phyloP scores from a whole-genome alignment of 169 alveolate genomes.

The Sarcocystis neurona region DNA sequence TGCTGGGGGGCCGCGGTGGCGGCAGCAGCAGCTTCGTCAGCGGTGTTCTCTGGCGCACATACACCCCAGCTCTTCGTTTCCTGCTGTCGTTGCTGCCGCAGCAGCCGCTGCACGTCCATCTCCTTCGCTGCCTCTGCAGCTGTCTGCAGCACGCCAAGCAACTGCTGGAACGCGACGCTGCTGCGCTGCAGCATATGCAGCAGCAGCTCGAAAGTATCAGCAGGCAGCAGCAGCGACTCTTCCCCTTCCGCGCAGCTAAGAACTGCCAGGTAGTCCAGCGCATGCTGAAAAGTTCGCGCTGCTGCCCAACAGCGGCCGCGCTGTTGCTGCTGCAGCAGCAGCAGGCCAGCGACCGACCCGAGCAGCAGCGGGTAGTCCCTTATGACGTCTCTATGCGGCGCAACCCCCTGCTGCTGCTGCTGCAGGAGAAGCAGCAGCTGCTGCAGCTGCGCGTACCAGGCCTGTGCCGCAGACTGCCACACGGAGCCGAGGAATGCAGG shows the following conservation, averaged over 20 bases:
- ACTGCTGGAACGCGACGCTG: neutral
- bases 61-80: neutral
- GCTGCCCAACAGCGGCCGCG: slow-evolving; percentile 64
- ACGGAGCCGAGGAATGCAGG: slow-evolving; percentile 40
- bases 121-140: slow-evolving; percentile 50
- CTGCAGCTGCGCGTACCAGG: slow-evolving; percentile 62
- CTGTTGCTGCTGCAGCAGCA: slow-evolving; percentile 58
- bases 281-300: slow-evolving; percentile 34
- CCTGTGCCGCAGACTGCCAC: slow-evolving; percentile 60
- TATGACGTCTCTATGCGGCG: slow-evolving; percentile 47
- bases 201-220: slow-evolving; percentile 38
- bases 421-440: slow-evolving; percentile 48
- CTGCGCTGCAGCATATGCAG: slow-evolving; percentile 32
- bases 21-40: too few relatives aligned
- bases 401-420: slow-evolving; percentile 20
- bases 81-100: neutral
- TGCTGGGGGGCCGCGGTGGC: too few relatives aligned
- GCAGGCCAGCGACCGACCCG: slow-evolving; percentile 53
- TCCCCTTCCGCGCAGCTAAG: slow-evolving; percentile 6
- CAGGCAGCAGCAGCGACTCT: slow-evolving; percentile 28
- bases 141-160: slow-evolving; percentile 25
- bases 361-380: slow-evolving; percentile 35
- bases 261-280: slow-evolving; percentile 35
- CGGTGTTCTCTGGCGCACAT: too few relatives aligned
- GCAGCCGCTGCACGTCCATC: slow-evolving; percentile 14